Percentiles rank a stretch among this genome's conserved stretches.
Evolutionary conservation across 1,139 yeast genomes (phyloP).

Genomic region (Hemisphaericaspora lyxosophila): DNA sequence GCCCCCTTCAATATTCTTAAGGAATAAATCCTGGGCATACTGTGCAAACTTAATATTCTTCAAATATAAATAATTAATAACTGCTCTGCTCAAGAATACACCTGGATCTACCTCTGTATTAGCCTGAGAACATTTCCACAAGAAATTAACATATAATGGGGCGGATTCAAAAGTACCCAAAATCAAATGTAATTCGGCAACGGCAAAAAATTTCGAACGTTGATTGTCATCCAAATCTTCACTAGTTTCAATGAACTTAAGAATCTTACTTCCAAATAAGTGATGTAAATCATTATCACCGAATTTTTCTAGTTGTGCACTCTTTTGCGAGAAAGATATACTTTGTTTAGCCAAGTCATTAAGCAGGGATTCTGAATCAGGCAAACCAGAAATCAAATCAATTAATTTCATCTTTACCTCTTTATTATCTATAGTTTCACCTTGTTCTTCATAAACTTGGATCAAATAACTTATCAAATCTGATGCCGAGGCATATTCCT

Average conservation of each 20-base stretch:
- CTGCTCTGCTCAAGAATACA: constrained; percentile 57
- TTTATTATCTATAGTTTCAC: constrained; percentile 35
- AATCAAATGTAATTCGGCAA: constrained; percentile 58
- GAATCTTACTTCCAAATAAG: constrained; percentile 67
- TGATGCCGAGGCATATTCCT: constrained; percentile 76
- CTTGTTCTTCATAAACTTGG: constrained; percentile 61
- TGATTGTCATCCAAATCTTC: constrained; percentile 25
- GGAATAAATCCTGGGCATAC: constrained; percentile 42
- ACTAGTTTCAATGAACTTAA: constrained; percentile 25
- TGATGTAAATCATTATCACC: constrained; percentile 81
- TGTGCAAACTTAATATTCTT: constrained; percentile 61
- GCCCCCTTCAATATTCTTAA: constrained; percentile 21
- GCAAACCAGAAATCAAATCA: constrained; percentile 42
- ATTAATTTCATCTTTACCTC: constrained; percentile 39
- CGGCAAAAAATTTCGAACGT: constrained; percentile 35
- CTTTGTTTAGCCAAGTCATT: constrained; percentile 60
- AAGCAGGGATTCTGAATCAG: constrained; percentile 56
- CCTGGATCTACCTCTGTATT: constrained; percentile 44
- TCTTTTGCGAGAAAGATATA: constrained; percentile 61
- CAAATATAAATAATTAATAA: constrained; percentile 66
- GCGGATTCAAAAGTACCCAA: constrained; percentile 67
- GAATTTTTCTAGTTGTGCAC: constrained; percentile 41
- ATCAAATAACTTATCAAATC: constrained; percentile 74
- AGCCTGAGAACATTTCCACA: constrained; percentile 42
- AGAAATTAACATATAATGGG: constrained; percentile 49